Base-by-base conservation (phyloP, 2,329 filamentous ascomycete species). In the Paraphaeosphaeria minitans region DNA sequence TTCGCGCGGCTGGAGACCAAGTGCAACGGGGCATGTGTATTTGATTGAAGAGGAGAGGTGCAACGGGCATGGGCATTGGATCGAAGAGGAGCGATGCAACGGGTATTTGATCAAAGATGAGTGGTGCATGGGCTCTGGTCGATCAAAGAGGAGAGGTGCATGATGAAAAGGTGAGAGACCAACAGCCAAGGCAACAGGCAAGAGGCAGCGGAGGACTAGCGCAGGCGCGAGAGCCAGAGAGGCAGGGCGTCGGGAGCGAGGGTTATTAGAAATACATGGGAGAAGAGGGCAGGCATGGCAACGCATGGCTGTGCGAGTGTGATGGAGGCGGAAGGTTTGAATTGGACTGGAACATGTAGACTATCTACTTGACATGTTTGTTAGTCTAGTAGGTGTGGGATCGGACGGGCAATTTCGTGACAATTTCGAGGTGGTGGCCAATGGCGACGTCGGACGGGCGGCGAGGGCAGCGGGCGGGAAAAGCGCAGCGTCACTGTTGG, bases 401-500 rank as follows among this genome's bases (percentile, higher is more conserved):
- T 45, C 22, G 33, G 50, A 14, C 37, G 37, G 16, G 1, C 50
- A 29, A 31, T 55, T 53, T 53, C 43, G n/a, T 24, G 16, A 1
- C 50, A 29, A 31, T 55, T 53, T 53, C 43, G n/a, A 57, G 64
- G 59, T 53, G 41, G 51, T n/a, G 4, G 27, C 51, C 51, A 53
- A 53, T 53, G 41, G 52, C 43, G 21, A 31, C 13, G 33, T 13
- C 21, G 2, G 16, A 16, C 33, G 53, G 33, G n/a, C 31, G 43
- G 33, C 43, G 31, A 19, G 43, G 43, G 29, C 45, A 31, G 43
- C 31, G 43, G 31, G 21, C 33, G 53, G 37, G 35, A 48, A 49
- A 55, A 33, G 52, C 59, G 57, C 53, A 57, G 42, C 54, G 66
- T 68, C 62, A 66, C 64, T 4, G 67, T 73, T 73, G 70, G 72